Evolutionary conservation across 2,329 filamentous ascomycete genomes (phyloP), one percentile per base, ranked within the genome.

Genomic region (Cladosporium velox): DNA sequence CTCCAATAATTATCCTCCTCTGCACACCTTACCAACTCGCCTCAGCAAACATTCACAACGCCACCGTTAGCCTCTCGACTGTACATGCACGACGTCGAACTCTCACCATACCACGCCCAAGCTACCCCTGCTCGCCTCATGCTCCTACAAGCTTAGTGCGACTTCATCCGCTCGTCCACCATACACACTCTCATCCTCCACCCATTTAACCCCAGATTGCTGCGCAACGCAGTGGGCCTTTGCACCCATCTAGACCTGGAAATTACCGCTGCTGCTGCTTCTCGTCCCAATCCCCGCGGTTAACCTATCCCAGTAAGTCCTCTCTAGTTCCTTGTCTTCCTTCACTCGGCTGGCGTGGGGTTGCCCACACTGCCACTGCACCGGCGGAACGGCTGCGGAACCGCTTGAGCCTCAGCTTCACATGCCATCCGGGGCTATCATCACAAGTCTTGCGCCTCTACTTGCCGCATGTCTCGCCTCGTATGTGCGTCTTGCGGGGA

Each of bases 301-400:
- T 7, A 41, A 30, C 32, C 26, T 34, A 64, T 18, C 24, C 24
- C 26, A 34, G 61, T 64, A 57, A 64, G 49, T 57, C 52, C 10
- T 34, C 26, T 57, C 41, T 38, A 41, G n/a, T 52, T 38, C 34
- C 59, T 38, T 54, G 21, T 41, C 4, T 35, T 52, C 44, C 26
- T 52, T 21, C 28, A 11, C n/a, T 28, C 47, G 44, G 59, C 32
- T 24, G 44, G 59, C 59, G 59, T 62, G 59, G 59, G 59, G 59
- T 52, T 35, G 30, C 10, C 30, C 47, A 26, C 49, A n/a, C 7
- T 44, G n/a, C 10, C 52, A n/a, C 47, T 62, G 51, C 61, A 28
- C 26, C 61, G 61, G 61, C 61, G 61, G 61, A 64, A 57, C 61
- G 61, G 61, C 61, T 64, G 61, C 61, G 61, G 61, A 64, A 57